phyloP scores from a whole-genome alignment of 2,329 filamentous ascomycete genomes.

The Nemania abortiva region DNA sequence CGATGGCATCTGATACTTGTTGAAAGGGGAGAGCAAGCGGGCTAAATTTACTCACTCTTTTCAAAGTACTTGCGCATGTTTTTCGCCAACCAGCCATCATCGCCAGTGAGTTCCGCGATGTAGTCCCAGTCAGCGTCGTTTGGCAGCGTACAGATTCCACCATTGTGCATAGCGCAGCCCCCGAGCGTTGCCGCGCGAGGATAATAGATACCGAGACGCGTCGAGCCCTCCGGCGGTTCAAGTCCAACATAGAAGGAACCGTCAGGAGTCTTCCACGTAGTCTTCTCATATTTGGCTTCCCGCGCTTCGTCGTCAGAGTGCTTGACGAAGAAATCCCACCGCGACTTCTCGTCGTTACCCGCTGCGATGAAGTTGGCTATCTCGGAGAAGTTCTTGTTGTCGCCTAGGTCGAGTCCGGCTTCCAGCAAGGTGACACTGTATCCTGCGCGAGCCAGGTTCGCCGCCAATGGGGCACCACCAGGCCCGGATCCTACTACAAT shows the following conservation, averaged over 20 bases:
- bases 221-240: conserved; percentile 50
- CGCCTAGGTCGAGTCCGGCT: conserved; percentile 63
- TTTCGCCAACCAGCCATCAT: conserved; percentile 46
- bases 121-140: conserved; percentile 50
- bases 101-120: conserved; percentile 49
- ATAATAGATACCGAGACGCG: conserved; percentile 52
- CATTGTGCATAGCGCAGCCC: conserved; percentile 52
- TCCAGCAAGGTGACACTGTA: conserved; percentile 67
- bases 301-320: conserved; percentile 67
- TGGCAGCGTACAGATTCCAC: conserved; percentile 48
- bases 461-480: conserved; percentile 65
- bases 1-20: too few species aligned
- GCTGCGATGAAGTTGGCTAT: conserved; percentile 55
- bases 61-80: conserved; percentile 42
- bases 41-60: conserved; percentile 30
- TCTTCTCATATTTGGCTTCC: conserved; percentile 56
- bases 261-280: conserved; percentile 49
- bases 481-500: conserved; percentile 69
- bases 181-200: conserved; percentile 53
- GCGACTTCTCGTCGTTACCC: conserved; percentile 55
- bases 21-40: neutral
- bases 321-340: conserved; percentile 69
- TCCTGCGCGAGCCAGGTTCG: conserved; percentile 65
- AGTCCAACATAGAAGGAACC: conserved; percentile 52
- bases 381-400: conserved; percentile 50